Evolutionary conservation across 148 eudicot genomes (phyloP), one percentile per base, ranked within the genome.

Genomic region (Fagopyrum esculentum): DNA sequence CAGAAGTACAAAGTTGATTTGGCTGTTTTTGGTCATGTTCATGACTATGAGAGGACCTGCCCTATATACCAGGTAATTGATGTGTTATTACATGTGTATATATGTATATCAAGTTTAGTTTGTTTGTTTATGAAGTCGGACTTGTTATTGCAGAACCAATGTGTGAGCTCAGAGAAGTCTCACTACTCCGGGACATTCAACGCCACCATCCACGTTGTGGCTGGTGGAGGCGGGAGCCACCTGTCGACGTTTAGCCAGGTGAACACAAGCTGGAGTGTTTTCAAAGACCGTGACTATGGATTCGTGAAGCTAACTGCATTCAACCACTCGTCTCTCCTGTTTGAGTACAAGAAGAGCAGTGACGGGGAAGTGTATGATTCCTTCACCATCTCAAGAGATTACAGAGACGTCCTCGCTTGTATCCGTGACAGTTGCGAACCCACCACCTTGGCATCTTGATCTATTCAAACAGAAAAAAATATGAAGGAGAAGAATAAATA

Each of bases 1-100:
- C 97, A 94, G 78, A 94, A 90, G 83, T 90, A 94, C 78, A 89
- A 91, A 78, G 96, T 91, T 57, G 98, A 94, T 79, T 86, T 94
- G 60, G 96, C 95, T 49, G 26, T 94, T 66, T 94, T 71, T 17
- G 98, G 98, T 45, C 98, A 94, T 80, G 93, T 82, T 61, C 98
- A 94, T 72, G 90, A 83, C 78, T 94, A 94, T 16, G 98, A 94
- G 80, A 82, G 97, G 74, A 94, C 93, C 5, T 94, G 98, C 72
- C 98, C 98, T 12, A 74, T 94, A n/a, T 94, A 94, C 74, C 88
- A 93, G 95, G 98, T 71, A 46, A 66, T 22, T 22, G 26, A 22
- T 66, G 15, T 22, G 30, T 59, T 29, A 6, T 7, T 8, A 11
- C 40, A 7, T 59, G 35, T 10, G 2, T 30, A 22, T 59, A 59